Conservation (phyloP, 805 yeast genomes). For the Candida odintsovae region DNA sequence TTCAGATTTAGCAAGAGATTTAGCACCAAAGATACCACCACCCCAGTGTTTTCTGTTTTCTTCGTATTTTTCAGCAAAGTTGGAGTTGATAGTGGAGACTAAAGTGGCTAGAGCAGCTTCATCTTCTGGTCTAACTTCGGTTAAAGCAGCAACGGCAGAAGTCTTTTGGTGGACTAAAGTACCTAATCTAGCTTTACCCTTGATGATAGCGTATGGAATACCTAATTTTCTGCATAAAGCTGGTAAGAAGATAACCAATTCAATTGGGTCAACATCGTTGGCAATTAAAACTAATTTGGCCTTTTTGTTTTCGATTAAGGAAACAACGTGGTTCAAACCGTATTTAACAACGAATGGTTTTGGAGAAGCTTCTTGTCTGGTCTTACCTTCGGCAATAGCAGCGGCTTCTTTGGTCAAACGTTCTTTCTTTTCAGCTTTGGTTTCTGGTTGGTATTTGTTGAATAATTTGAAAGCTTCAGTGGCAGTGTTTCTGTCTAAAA, state of each 20-base stretch:
- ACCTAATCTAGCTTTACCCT: slow-evolving; percentile 98
- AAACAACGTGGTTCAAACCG: slow-evolving; percentile 98
- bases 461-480: slow-evolving; percentile 92
- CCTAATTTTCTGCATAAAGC: slow-evolving; percentile 99
- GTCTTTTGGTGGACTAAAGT: slow-evolving; percentile 97
- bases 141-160: slow-evolving; percentile 94
- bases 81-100: slow-evolving; percentile 87
- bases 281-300: slow-evolving; percentile 95
- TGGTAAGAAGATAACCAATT: slow-evolving; percentile 92
- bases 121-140: slow-evolving; percentile 92
- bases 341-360: slow-evolving; percentile 96
- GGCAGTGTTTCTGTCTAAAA: slow-evolving; percentile 98
- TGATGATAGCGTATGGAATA: slow-evolving; percentile 96
- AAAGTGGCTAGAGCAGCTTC: slow-evolving; percentile 92
- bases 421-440: slow-evolving; percentile 95
- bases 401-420: slow-evolving; percentile 98
- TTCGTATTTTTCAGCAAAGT: slow-evolving; percentile 92
- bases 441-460: slow-evolving; percentile 99
- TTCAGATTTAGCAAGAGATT: slow-evolving; percentile 77
- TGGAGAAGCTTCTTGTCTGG: slow-evolving; percentile 91
- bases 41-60: slow-evolving; percentile 99
- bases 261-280: slow-evolving; percentile 98
- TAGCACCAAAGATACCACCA: slow-evolving; percentile 97
- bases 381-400: slow-evolving; percentile 96
- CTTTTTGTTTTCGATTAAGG: slow-evolving; percentile 96